A percentile compares a stretch with the other conserved stretches of the same genome.
These are phyloP conservation scores for Pseudogymnoascus sp. DNA, from an alignment of 2,329 filamentous ascomycete species.

Conservation along the genomic window DNA sequence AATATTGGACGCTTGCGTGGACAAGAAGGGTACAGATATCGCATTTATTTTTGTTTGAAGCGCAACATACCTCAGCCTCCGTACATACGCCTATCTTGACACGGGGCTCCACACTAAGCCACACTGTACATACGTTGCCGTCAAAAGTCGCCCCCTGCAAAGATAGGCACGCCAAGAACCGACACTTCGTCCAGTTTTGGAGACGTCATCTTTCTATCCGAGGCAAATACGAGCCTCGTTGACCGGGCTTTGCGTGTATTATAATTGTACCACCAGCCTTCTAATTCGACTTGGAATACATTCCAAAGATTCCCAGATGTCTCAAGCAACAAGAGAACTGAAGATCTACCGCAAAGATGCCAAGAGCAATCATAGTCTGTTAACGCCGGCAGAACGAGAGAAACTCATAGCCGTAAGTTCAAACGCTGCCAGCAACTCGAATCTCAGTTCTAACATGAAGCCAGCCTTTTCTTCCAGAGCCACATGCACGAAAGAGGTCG, in stretches of 20 bases:
- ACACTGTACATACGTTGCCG: constrained; percentile 2
- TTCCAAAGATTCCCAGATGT: constrained; percentile 1
- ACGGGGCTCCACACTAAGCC: neutral
- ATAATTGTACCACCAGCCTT: constrained; percentile 1
- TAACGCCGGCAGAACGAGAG: constrained; percentile 37
- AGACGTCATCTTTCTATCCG: constrained; percentile 1
- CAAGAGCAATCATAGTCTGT: constrained; percentile 33
- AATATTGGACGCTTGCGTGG: constrained; percentile 4
- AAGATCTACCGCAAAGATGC: constrained; percentile 39
- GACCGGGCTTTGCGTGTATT: neutral
- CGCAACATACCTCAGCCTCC: neutral
- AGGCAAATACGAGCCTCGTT: neutral
- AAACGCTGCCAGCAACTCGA: constrained; percentile 7
- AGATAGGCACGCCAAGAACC: constrained; percentile 2
- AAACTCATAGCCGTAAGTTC: constrained; percentile 37
- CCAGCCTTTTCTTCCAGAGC: constrained; percentile 27
- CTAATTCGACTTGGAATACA: neutral
- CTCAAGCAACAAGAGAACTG: constrained; percentile 27
- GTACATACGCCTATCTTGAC: neutral
- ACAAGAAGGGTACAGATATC: neutral
- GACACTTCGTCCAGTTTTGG: neutral
- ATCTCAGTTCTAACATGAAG: constrained; percentile 16
- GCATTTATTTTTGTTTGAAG: neutral
- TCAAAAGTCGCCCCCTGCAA: neutral
- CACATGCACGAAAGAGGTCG: constrained; percentile 15